Base-by-base conservation (phyloP, 1,284 basidiomycete species). In the Microbotryomycetes sp. region DNA sequence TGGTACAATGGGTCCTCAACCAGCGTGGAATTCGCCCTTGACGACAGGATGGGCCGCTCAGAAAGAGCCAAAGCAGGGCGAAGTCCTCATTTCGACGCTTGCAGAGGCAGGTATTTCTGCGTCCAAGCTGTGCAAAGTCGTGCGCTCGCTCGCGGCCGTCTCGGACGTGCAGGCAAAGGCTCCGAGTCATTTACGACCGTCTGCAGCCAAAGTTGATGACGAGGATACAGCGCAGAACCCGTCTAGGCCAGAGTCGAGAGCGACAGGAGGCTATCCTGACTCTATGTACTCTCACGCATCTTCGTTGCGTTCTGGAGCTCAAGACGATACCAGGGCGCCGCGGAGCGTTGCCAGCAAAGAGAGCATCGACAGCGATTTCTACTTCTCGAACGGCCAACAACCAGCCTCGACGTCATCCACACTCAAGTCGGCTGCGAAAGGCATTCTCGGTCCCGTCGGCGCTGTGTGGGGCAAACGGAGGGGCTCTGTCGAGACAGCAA, bases 321-420 rank as follows among this genome's bases (percentile, higher is more conserved):
- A 54, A 15, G 58, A 64, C 50, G 47, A 54, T n/a, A 45, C 54
- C 26, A 53, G 50, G 5, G 60, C 50, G 26, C 35, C 35, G 18
- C 24, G 35, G 24, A 65, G 56, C 29, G 61, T n/a, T 7, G 49
- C 35, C n/a, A 51, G 56, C 16, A 56, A 57, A 5, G 62, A 60
- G 24, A 62, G 50, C 56, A 57, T 52, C 52, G 66, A 68, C 54
- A 64, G 66, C 57, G 61, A 66, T 53, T 68, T 66, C 29, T 68
- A 66, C 60, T 68, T 68, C 56, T 66, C 66, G 2, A 18, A 5
- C 11, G 54, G 54, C 54, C 57, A 3, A 26, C 57, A 2, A 4
- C 51, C 1, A 13, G 47, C 54, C 11, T 24, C 54, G 4, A 26
- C 54, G 35, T 45, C 54, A 21, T n/a, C 6, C 1, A 52, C 51